phyloP scores from a whole-genome alignment of 2,329 filamentous ascomycete genomes.

The Nemania sp. region DNA sequence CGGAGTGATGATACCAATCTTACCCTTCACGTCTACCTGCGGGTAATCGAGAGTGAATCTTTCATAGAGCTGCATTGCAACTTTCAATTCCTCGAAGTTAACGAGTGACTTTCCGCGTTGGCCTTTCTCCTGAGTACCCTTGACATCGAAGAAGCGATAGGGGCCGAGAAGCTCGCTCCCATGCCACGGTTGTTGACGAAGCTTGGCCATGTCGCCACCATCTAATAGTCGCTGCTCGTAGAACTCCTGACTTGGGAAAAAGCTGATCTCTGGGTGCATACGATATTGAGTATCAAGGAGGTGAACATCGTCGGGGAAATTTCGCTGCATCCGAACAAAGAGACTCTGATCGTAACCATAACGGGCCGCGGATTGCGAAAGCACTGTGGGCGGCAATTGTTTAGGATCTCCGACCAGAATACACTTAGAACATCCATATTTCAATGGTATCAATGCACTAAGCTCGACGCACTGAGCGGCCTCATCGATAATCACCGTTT shows the following conservation, averaged over 20 bases:
- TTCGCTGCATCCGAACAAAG: slow-evolving; percentile 97
- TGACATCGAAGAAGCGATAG: slow-evolving; percentile 96
- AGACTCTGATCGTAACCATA: slow-evolving; percentile 98
- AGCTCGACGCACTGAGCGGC: slow-evolving; percentile 98
- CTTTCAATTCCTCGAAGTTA: slow-evolving; percentile 83
- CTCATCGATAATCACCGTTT: slow-evolving; percentile 98
- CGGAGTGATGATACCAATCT: slow-evolving; percentile 95
- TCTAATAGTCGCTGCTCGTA: slow-evolving; percentile 89
- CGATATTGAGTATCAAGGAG: slow-evolving; percentile 97
- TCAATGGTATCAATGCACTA: slow-evolving; percentile 92
- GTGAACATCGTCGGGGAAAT: slow-evolving; percentile 85
- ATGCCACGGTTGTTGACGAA: slow-evolving; percentile 86
- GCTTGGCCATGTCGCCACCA: slow-evolving; percentile 77
- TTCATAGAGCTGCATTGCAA: slow-evolving; percentile 83
- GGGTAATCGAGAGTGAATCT: slow-evolving; percentile 75
- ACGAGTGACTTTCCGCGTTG: slow-evolving; percentile 79
- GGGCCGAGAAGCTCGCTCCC: slow-evolving; percentile 78
- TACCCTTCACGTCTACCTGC: slow-evolving; percentile 72
- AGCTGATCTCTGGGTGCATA: slow-evolving; percentile 97
- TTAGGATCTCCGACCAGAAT: slow-evolving; percentile 98
- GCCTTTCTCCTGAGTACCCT: slow-evolving; percentile 83
- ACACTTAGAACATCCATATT: slow-evolving; percentile 96
- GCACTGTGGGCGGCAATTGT: slow-evolving; percentile 91
- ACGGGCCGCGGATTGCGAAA: slow-evolving; percentile 87
- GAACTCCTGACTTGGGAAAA: slow-evolving; percentile 87